Conservation (phyloP, 306 rosid genomes). For the barrel medic (Medicago truncatula) region MtrunA17r5.0-ANR NC_053045.1:44287001-44287500, state of each 20-base stretch:
- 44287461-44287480: slow-evolving; percentile 79
- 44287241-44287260: slow-evolving; percentile 49
- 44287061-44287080: slow-evolving; percentile 67
- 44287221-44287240: slow-evolving; percentile 59
- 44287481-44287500: not conserved
- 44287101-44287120: slow-evolving; percentile 67
- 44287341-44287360: slow-evolving; percentile 66
- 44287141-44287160: slow-evolving; percentile 63
- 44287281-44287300: slow-evolving; percentile 53
- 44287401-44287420: slow-evolving; percentile 62
- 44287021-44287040: slow-evolving; percentile 51
- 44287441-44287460: slow-evolving; percentile 64
- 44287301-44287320: slow-evolving; percentile 45
- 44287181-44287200: slow-evolving; percentile 78
- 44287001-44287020: slow-evolving; percentile 61
- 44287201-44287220: slow-evolving; percentile 52
- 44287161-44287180: slow-evolving; percentile 65
- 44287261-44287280: slow-evolving; percentile 66
- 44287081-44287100: slow-evolving; percentile 70
- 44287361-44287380: slow-evolving; percentile 53
- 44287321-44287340: slow-evolving; percentile 62
- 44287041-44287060: slow-evolving; percentile 71
- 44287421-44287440: slow-evolving; percentile 51
- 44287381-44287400: slow-evolving; percentile 74
- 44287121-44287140: slow-evolving; percentile 69